Evolutionary conservation across 2,329 filamentous ascomycete species (phyloP).

Genomic region (Penicillium sp.): DNA sequence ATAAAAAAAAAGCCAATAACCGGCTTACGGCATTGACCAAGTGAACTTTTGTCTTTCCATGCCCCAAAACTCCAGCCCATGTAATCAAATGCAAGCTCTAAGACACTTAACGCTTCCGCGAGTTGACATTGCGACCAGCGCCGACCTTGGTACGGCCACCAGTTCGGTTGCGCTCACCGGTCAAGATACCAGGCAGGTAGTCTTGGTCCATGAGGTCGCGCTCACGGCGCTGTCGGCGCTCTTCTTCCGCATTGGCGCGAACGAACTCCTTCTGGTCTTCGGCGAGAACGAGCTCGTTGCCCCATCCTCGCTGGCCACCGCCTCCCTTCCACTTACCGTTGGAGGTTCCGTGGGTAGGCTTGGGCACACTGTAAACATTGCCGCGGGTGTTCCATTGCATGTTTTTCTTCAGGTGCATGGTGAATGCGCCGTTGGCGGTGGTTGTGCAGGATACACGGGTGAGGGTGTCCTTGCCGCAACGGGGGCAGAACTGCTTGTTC

Average conservation of each 20-base stretch:
- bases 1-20: slow-evolving; percentile 13
- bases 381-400: slow-evolving; percentile 96
- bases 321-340: slow-evolving; percentile 70
- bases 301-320: slow-evolving; percentile 87
- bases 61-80: slow-evolving; percentile 26
- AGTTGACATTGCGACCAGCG: slow-evolving; percentile 83
- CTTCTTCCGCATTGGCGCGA: slow-evolving; percentile 63
- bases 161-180: slow-evolving; percentile 68
- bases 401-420: slow-evolving; percentile 85
- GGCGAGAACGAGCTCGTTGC: slow-evolving; percentile 76
- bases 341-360: slow-evolving; percentile 77
- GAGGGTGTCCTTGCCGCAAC: slow-evolving; percentile 84
- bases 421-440: slow-evolving; percentile 76
- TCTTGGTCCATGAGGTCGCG: slow-evolving; percentile 94
- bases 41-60: slow-evolving; percentile 19
- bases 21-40: slow-evolving; percentile 8
- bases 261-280: slow-evolving; percentile 96
- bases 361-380: slow-evolving; percentile 89
- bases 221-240: slow-evolving; percentile 60
- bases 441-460: slow-evolving; percentile 85
- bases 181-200: slow-evolving; percentile 82
- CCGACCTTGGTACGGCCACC: slow-evolving; percentile 76
- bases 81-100: slow-evolving; percentile 23
- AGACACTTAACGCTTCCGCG: slow-evolving; percentile 55
- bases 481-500: slow-evolving; percentile 86